Percentiles rank a stretch among this genome's conserved stretches.
These are phyloP conservation scores for Monilinia aucupariae DNA, from an alignment of 2,329 filamentous ascomycete species.

Conservation along the genomic window DNA sequence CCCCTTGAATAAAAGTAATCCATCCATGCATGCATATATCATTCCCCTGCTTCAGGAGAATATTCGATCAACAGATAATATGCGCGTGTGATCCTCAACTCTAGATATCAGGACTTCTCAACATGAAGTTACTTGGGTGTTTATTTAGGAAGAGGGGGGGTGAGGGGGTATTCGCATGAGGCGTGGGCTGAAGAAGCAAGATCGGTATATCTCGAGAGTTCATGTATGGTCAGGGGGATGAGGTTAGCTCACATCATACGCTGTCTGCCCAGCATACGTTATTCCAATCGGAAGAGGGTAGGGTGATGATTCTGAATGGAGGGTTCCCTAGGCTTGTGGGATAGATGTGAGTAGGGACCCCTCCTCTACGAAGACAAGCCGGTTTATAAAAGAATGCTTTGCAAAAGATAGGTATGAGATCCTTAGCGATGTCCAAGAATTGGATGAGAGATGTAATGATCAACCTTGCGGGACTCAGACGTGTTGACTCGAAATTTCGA, in stretches of 20 bases:
- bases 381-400: not conserved
- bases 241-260: conserved; percentile 8
- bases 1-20: no score
- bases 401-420: not conserved
- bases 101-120: no score
- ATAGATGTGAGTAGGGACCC: conserved; percentile 7
- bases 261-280: conserved; percentile 1
- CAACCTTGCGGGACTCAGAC: not conserved
- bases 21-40: no score
- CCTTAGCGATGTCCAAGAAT: conserved; percentile 11
- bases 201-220: not conserved
- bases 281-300: not conserved
- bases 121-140: not conserved
- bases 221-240: not conserved
- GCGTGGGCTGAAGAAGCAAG: not conserved
- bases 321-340: conserved; percentile 6
- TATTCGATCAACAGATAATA: conserved; percentile 6
- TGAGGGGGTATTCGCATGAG: not conserved
- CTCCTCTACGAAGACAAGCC: not conserved
- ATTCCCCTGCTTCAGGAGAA: not conserved
- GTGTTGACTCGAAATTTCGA: not conserved
- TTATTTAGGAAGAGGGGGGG: not conserved
- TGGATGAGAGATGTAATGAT: conserved; percentile 7
- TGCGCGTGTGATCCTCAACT: not conserved
- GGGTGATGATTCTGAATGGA: not conserved